phyloP scores from a whole-genome alignment of 192 early-diverging fungal species.

The Backusella macrospora region DNA sequence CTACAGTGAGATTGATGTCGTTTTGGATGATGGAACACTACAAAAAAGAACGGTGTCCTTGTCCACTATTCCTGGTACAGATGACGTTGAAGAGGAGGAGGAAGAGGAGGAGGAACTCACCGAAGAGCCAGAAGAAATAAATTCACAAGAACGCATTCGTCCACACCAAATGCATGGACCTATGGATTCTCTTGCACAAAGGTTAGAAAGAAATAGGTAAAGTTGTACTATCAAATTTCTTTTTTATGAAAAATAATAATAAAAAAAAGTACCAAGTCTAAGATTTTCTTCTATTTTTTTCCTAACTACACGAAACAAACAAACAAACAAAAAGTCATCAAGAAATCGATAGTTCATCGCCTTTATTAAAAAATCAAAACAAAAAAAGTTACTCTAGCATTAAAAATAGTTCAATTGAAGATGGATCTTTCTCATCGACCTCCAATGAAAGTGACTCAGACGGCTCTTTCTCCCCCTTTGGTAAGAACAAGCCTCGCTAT shows the following conservation, averaged over 20 bases:
- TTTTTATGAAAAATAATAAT: neutral
- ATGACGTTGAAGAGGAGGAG: neutral
- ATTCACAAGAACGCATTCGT: neutral
- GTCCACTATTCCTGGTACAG: constrained; percentile 33
- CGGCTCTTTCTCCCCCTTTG: constrained; percentile 19
- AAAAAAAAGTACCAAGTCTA: neutral
- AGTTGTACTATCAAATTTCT: neutral
- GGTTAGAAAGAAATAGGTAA: neutral
- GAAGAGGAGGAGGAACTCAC: neutral
- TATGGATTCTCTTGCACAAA: neutral
- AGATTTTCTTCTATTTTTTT: neutral
- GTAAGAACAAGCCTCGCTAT: neutral
- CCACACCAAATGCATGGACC: neutral
- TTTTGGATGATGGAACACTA: constrained; percentile 44
- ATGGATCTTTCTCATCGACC: constrained; percentile 17
- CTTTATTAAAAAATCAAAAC: constrained; percentile 6
- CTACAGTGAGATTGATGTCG: constrained; percentile 36
- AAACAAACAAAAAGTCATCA: constrained; percentile 11
- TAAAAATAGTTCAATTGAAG: neutral
- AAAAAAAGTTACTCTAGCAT: constrained; percentile 8
- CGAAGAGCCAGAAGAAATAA: neutral
- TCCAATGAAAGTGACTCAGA: constrained; percentile 22
- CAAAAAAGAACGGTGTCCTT: constrained; percentile 39
- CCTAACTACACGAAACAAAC: neutral
- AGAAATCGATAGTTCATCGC: neutral